Conservation (phyloP, 192 early-diverging fungal genomes). For the Coemansia sp. region DNA sequence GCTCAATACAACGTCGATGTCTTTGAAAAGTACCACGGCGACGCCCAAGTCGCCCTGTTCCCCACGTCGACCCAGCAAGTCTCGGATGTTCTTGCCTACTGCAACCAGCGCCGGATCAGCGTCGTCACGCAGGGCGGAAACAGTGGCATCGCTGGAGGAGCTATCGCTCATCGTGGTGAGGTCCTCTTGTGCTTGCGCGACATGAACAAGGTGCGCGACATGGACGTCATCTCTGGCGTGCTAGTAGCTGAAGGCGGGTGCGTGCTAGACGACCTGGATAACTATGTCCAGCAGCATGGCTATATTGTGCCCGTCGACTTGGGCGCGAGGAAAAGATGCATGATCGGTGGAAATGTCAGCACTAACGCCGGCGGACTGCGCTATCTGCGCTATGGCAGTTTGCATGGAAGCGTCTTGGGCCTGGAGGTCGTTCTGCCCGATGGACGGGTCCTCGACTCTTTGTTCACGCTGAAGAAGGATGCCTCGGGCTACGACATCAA, state of each 20-base stretch:
- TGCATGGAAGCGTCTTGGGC: constrained; percentile 93
- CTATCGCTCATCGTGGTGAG: constrained; percentile 91
- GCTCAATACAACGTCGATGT: constrained; percentile 71
- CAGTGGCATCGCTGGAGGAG: constrained; percentile 93
- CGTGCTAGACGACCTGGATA: constrained; percentile 87
- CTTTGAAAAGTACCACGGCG: constrained; percentile 92
- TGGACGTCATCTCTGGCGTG: constrained; percentile 79
- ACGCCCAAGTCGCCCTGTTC: constrained; percentile 72
- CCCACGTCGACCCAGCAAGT: constrained; percentile 88
- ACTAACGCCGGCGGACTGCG: constrained; percentile 98
- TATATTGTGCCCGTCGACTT: constrained; percentile 95
- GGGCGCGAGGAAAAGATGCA: constrained; percentile 84
- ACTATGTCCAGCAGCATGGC: constrained; percentile 76
- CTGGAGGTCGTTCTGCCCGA: constrained; percentile 94
- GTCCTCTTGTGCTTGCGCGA: constrained; percentile 74
- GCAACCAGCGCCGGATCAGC: constrained; percentile 78
- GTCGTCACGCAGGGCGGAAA: constrained; percentile 98
- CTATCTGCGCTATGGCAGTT: constrained; percentile 90
- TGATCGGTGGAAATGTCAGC: constrained; percentile 97
- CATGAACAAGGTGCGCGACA: constrained; percentile 78
- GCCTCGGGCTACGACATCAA: constrained; percentile 98
- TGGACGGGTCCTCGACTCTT: constrained; percentile 82
- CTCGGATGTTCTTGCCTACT: constrained; percentile 81
- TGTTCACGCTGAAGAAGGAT: constrained; percentile 92
- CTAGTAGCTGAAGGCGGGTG: constrained; percentile 90